Percentiles rank a stretch among this genome's conserved stretches.
Evolutionary conservation across 441 rosid species (phyloP).

Genomic region (Populus hybrid): DNA sequence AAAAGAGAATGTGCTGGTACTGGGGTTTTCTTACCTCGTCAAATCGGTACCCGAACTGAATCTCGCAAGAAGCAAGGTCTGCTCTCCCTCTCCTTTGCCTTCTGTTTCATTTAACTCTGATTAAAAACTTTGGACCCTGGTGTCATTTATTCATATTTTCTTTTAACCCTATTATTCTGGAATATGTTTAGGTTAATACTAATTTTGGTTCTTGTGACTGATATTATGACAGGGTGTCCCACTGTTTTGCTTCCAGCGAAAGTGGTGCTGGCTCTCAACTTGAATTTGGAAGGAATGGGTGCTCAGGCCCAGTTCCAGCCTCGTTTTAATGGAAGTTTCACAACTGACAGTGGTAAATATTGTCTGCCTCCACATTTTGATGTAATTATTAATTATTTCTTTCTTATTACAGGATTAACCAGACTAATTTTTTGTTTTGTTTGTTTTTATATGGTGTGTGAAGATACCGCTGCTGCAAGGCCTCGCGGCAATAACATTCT

Average conservation of each 20-base stretch:
- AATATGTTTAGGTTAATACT: conserved; percentile 12
- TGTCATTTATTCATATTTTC: not conserved
- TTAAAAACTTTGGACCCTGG: not conserved
- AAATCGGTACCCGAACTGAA: conserved; percentile 30
- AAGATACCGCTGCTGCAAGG: conserved; percentile 30
- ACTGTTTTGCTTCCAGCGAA: conserved; percentile 70
- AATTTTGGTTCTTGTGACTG: not conserved
- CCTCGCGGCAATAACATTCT: conserved; percentile 8
- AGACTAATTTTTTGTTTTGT: not conserved
- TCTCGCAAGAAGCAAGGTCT: conserved; percentile 53
- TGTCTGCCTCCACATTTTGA: conserved; percentile 44
- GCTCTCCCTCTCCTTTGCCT: too few species aligned
- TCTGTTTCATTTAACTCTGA: too few species aligned
- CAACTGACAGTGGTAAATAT: conserved; percentile 22
- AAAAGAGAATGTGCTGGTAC: conserved; percentile 71
- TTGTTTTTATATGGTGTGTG: not conserved
- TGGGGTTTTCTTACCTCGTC: conserved; percentile 87
- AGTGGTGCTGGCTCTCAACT: conserved; percentile 66
- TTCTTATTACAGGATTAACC: not conserved
- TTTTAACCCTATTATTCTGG: not conserved
- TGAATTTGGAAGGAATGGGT: conserved; percentile 40
- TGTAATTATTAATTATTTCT: too few species aligned
- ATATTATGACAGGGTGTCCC: conserved; percentile 30
- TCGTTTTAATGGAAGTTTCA: conserved; percentile 22
- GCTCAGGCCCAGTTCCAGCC: conserved; percentile 34